These are phyloP conservation scores for Deakozyma indianensis DNA, from an alignment of 805 yeast species.

Conservation along the genomic window DNA sequence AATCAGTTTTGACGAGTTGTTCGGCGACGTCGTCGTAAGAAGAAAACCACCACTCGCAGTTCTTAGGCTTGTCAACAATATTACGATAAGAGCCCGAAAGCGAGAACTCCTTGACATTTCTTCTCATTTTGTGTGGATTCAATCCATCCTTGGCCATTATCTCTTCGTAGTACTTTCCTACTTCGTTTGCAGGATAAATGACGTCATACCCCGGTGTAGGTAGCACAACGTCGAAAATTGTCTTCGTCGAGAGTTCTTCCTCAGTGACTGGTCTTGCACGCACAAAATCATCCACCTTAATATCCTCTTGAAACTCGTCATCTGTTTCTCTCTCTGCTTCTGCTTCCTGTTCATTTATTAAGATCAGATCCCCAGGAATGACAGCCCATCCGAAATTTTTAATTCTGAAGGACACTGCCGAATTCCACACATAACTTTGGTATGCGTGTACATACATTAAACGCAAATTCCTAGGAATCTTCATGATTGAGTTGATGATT, in stretches of 20 bases:
- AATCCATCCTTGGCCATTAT: conserved; percentile 70
- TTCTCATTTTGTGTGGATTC: conserved; percentile 72
- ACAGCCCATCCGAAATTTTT: conserved; percentile 53
- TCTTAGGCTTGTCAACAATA: conserved; percentile 50
- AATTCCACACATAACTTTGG: conserved; percentile 92
- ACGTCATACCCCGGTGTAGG: conserved; percentile 97
- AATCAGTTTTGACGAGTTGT: conserved; percentile 68
- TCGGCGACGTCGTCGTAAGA: conserved; percentile 51
- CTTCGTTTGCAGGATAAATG: conserved; percentile 59
- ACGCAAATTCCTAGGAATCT: conserved; percentile 82
- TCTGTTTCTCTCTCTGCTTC: conserved; percentile 18
- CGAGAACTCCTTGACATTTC: conserved; percentile 79
- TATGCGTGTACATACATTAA: conserved; percentile 96
- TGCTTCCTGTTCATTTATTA: conserved; percentile 19
- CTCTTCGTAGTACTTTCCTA: conserved; percentile 48
- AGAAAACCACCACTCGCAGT: conserved; percentile 46
- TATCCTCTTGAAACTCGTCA: conserved; percentile 57
- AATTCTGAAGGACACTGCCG: conserved; percentile 64
- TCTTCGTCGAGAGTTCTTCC: conserved; percentile 50
- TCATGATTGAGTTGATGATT: conserved; percentile 70
- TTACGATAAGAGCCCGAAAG: conserved; percentile 81
- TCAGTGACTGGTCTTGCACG: conserved; percentile 65
- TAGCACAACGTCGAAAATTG: conserved; percentile 72
- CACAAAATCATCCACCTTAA: conserved; percentile 37
- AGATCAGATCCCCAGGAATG: conserved; percentile 71